Evolutionary conservation across 345 rosid species (phyloP).

Genomic region (Melaleuca alternifolia): DNA sequence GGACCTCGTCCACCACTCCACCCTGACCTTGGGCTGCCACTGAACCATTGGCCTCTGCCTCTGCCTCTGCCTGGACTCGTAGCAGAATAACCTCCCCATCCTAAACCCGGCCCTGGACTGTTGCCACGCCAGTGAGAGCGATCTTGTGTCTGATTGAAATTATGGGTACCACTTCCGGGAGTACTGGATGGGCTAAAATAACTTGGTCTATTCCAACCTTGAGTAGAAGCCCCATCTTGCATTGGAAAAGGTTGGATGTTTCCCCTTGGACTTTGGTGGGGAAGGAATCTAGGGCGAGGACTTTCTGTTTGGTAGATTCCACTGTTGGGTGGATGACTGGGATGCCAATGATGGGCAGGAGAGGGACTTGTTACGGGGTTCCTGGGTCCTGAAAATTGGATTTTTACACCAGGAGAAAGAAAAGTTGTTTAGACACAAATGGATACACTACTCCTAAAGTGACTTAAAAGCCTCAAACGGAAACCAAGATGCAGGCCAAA

Average conservation of each 20-base stretch:
- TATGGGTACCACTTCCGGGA: conserved; percentile 4
- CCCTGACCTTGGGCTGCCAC: conserved; percentile 22
- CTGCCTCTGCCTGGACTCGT: conserved; percentile 35
- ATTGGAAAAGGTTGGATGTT: conserved; percentile 24
- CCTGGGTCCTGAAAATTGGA: conserved; percentile 26
- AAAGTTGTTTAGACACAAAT: background rate
- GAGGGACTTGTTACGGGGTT: conserved; percentile 15
- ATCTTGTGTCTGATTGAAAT: conserved; percentile 24
- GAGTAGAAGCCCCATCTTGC: conserved; percentile 26
- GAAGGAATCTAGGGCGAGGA: conserved; percentile 17
- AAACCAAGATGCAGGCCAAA: background rate
- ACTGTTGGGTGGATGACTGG: conserved; percentile 15
- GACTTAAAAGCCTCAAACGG: background rate
- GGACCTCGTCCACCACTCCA: conserved; percentile 36
- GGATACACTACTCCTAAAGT: background rate
- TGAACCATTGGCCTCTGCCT: conserved; percentile 19
- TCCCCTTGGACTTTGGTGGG: conserved; percentile 19
- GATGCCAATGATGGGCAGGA: conserved; percentile 31
- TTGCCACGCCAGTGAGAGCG: conserved; percentile 24
- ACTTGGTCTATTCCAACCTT: conserved; percentile 20
- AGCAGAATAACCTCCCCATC: conserved; percentile 21
- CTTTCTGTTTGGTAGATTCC: conserved; percentile 26
- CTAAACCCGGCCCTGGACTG: conserved; percentile 8
- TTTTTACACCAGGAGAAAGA: background rate
- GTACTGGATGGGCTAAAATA: conserved; percentile 17